Conservation (phyloP, 139 green algal genomes). For the Chlamydomonas sphaeroides region DNA sequence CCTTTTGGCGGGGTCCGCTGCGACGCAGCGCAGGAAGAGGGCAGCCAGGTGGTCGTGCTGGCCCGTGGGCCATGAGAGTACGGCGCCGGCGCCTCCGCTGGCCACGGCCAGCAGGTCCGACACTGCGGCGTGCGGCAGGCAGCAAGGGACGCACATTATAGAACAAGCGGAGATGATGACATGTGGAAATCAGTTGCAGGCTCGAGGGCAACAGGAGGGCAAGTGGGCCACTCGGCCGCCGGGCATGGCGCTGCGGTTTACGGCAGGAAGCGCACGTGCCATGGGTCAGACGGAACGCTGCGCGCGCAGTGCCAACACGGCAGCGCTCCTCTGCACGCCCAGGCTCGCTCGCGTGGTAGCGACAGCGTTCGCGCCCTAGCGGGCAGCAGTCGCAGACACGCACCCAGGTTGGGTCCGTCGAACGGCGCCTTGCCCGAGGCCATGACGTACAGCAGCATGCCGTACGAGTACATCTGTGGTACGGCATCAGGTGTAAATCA, state of each 20-base stretch:
- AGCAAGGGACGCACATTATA: not conserved
- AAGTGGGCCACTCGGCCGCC: no score
- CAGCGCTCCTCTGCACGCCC: not conserved
- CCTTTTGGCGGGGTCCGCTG: not conserved
- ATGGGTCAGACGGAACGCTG: not conserved
- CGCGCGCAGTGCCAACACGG: not conserved
- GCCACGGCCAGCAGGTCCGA: not conserved
- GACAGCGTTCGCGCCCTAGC: no score
- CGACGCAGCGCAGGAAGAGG: conserved; percentile 9
- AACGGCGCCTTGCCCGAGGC: conserved; percentile 14
- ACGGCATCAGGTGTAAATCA: no score
- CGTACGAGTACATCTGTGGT: not conserved
- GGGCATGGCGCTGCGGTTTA: no score
- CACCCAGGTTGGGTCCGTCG: not conserved
- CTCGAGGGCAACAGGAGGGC: no score
- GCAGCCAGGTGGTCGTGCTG: conserved; percentile 12
- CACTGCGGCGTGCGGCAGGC: no score
- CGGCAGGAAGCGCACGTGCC: no score
- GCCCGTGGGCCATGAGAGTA: not conserved
- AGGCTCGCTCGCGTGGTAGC: not conserved
- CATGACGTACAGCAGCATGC: conserved; percentile 33
- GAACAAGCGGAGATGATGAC: no score
- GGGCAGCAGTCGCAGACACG: no score
- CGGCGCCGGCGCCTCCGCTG: not conserved
- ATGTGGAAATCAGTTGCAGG: no score